Evolutionary conservation across 163 green algal species (phyloP).

Genomic region (Scenedesmus sp.): DNA sequence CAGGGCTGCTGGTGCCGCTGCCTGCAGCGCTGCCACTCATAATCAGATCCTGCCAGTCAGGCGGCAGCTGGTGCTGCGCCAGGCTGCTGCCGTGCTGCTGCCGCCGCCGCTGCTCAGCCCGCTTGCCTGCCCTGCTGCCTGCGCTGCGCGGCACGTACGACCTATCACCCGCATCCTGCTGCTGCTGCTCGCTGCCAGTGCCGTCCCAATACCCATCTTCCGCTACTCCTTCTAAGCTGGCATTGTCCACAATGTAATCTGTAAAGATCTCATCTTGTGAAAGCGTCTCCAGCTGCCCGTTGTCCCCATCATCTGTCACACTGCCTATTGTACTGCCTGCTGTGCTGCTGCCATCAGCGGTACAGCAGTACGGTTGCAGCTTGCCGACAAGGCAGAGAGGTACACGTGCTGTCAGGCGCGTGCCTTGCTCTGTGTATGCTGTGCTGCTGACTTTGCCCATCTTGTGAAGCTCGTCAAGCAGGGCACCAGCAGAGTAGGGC

Average conservation of each 20-base stretch:
- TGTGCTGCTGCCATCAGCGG: background rate
- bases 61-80: slow-evolving; percentile 33
- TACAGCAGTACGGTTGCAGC: slow-evolving; percentile 4
- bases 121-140: slow-evolving; percentile 21
- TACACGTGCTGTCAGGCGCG: slow-evolving; percentile 29
- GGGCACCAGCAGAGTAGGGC: slow-evolving; percentile 66
- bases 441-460: slow-evolving; percentile 60
- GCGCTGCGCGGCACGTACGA: background rate
- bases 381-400: slow-evolving; percentile 29
- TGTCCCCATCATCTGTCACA: background rate
- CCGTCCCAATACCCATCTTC: slow-evolving; percentile 15
- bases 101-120: slow-evolving; percentile 1
- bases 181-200: slow-evolving; percentile 1
- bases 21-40: background rate
- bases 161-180: background rate
- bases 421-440: slow-evolving; percentile 67
- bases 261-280: background rate
- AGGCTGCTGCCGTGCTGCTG: slow-evolving; percentile 31
- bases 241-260: background rate
- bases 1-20: background rate
- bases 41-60: slow-evolving; percentile 26
- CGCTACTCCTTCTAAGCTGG: background rate
- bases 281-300: slow-evolving; percentile 6
- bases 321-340: background rate
- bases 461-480: slow-evolving; percentile 82